Base-by-base conservation (phyloP, 257 asterid genomes). In the Handroanthus guayacan region DNA sequence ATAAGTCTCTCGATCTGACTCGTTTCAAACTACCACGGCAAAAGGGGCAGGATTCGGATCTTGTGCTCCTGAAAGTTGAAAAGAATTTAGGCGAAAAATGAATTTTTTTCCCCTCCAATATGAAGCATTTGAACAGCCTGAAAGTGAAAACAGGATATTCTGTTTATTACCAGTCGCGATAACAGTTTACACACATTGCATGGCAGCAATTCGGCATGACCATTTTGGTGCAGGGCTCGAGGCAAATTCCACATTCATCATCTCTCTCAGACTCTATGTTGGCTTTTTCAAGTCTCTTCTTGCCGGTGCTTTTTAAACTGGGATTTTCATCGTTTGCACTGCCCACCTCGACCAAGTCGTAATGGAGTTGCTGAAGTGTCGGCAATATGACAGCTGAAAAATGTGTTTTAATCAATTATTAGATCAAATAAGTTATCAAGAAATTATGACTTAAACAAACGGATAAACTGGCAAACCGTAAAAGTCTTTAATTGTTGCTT, bases 161-260 rank as follows among this genome's bases (percentile, higher is more conserved):
- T 10, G 12, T 51, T 43, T 13, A 60, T 56, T 83, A 89, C 98
- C 97, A 92, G 63, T 92, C 97, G 55, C 84, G 95, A 34, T 87
- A 94, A 78, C 98, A 94, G 79, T 87, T 92, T 67, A 94, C 89
- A 79, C 98, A 94, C 97, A 94, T 94, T 11, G 95, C 91, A 16
- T 92, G 97, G 75, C 97, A 94, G 82, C 98, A 94, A 75, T 82
- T 90, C 6, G 98, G 97, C 83, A 84, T 60, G 66, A 92, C 97
- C 89, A 94, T 89, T 85, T 89, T 92, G 78, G 97, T 86, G 89
- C 97, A 87, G 0, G 88, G 83, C 85, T 89, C 96, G 75, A 94
- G 86, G 84, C 98, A 94, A 85, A 82, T 85, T 60, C 89, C 86
- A 14, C 93, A 89, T 75, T 89, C 95, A 12, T 85, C 88, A 17